Evolutionary conservation across 129 eudicot genomes (phyloP).

Genomic region (Pseudognaphalium luteoalbum): DNA sequence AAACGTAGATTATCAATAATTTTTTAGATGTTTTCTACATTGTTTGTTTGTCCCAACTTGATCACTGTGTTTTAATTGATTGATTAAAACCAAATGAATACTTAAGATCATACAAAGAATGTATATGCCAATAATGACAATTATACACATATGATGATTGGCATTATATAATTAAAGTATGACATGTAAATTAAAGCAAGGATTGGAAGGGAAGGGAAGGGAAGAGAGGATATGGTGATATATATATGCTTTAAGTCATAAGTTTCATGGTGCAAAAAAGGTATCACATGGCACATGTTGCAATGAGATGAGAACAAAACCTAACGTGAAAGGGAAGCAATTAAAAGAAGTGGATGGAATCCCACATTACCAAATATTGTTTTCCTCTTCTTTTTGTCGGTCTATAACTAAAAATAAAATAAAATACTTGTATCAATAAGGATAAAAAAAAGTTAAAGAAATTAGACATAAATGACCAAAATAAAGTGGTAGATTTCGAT

Average conservation of each 20-base stretch:
- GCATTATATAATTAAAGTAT: neutral
- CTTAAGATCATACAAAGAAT: too few species aligned
- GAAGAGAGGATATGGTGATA: constrained; percentile 28
- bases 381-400: constrained; percentile 38
- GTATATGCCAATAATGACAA: neutral
- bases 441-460: constrained; percentile 24
- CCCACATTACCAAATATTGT: constrained; percentile 27
- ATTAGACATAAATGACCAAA: constrained; percentile 23
- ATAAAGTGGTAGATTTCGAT: constrained; percentile 16
- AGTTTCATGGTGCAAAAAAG: constrained; percentile 36
- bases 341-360: constrained; percentile 38
- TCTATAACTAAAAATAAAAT: constrained; percentile 11
- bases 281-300: constrained; percentile 40
- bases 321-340: constrained; percentile 46
- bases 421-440: constrained; percentile 19
- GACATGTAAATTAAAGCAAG: constrained; percentile 7
- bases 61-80: neutral
- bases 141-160: neutral
- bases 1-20: too few species aligned
- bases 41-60: neutral
- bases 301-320: constrained; percentile 44
- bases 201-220: constrained; percentile 29
- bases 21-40: neutral
- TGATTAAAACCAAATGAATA: too few species aligned
- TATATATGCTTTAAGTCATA: constrained; percentile 27